Conservation (phyloP, 2,329 filamentous ascomycete species). For the Paramyrothecium sp. region DNA sequence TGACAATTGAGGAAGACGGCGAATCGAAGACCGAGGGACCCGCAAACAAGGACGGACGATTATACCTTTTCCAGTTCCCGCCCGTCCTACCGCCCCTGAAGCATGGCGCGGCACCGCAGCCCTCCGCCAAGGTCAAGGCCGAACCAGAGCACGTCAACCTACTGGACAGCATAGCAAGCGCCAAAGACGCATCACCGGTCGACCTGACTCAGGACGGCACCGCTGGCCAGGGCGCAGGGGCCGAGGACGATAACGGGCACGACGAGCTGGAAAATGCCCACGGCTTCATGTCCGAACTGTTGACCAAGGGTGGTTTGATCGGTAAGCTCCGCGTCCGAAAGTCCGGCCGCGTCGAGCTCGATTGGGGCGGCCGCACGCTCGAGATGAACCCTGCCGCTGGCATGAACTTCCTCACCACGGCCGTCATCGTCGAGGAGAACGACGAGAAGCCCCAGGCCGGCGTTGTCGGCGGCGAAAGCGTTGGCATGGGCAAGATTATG, state of each 20-base stretch:
- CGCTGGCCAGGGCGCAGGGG: conserved; percentile 13
- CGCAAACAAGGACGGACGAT: conserved; percentile 48
- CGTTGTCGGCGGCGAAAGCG: conserved; percentile 47
- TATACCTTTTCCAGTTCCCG: conserved; percentile 66
- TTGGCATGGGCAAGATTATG: conserved; percentile 63
- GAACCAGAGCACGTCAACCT: conserved; percentile 40
- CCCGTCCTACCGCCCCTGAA: conserved; percentile 58
- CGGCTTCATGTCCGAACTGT: conserved; percentile 36
- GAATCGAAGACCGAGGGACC: conserved; percentile 23
- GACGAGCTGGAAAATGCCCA: conserved; percentile 30
- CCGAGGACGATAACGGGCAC: conserved; percentile 24
- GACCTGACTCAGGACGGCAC: conserved; percentile 38
- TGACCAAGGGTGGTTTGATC: conserved; percentile 54
- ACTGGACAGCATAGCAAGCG: conserved; percentile 26
- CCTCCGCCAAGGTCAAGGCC: conserved; percentile 34
- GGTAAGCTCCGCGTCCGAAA: conserved; percentile 60
- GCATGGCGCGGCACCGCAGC: conserved; percentile 20
- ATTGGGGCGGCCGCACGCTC: conserved; percentile 59
- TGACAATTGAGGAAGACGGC: conserved; percentile 27
- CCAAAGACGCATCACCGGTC: conserved; percentile 25
- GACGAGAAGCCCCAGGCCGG: conserved; percentile 47
- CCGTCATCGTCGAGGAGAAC: conserved; percentile 57
- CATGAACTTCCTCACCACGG: conserved; percentile 56
- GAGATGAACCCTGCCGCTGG: conserved; percentile 51
- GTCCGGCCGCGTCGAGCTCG: conserved; percentile 61